phyloP scores from a whole-genome alignment of 495 filamentous ascomycete species.

The Xeromyces bisporus region DNA sequence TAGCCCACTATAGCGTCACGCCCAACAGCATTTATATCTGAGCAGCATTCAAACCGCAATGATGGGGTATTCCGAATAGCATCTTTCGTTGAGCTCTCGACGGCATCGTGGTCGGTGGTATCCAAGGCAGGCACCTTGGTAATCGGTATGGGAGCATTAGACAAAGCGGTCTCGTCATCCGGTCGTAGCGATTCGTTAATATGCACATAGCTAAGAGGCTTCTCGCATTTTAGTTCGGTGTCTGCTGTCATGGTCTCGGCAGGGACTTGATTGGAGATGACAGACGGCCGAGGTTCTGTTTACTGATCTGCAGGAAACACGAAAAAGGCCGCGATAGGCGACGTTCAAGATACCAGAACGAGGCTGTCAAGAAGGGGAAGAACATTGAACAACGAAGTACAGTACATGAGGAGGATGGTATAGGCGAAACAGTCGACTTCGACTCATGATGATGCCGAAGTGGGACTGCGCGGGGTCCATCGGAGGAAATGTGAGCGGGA shows the following conservation, averaged over 20 bases:
- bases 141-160: constrained; percentile 1
- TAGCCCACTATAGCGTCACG: constrained; percentile 7
- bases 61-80: constrained; percentile 2
- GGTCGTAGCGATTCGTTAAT: neutral
- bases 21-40: constrained; percentile 3
- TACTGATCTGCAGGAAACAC: neutral
- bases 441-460: too few relatives aligned
- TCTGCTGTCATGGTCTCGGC: neutral
- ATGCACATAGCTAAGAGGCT: neutral
- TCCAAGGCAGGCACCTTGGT: constrained; percentile 14
- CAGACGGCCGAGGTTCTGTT: neutral
- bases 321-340: neutral
- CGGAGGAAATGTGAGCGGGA: too few relatives aligned
- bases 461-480: neutral
- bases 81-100: constrained; percentile 1
- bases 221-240: neutral
- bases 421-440: neutral
- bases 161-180: neutral
- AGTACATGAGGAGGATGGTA: neutral
- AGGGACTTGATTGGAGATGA: neutral
- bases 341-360: neutral
- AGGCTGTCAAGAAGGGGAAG: neutral
- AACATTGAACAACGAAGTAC: neutral
- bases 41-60: constrained; percentile 4
- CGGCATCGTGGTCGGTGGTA: constrained; percentile 10